Evolutionary conservation across 2,329 filamentous ascomycete species (phyloP).

Genomic region (Alternaria tenuissima): DNA sequence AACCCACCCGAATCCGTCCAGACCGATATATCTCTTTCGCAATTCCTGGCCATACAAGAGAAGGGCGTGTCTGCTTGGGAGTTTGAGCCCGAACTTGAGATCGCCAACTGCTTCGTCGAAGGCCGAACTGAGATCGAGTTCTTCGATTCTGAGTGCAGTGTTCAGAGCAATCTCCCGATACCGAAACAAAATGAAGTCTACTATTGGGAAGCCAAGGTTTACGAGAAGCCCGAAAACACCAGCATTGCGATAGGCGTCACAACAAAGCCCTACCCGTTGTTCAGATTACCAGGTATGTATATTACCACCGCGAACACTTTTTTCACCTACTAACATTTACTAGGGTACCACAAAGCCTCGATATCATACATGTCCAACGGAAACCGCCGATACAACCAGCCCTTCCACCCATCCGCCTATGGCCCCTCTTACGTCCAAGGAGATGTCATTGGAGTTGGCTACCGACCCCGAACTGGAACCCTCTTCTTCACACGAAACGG

Average conservation of each 20-base stretch:
- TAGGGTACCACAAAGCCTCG: conserved; percentile 91
- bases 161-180: conserved; percentile 94
- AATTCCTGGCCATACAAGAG: conserved; percentile 98
- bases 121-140: conserved; percentile 97
- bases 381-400: conserved; percentile 88
- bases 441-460: conserved; percentile 94
- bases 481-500: conserved; percentile 99
- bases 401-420: conserved; percentile 81
- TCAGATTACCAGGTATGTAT: conserved; percentile 83
- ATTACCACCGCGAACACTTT: not conserved
- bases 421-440: conserved; percentile 88
- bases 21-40: conserved; percentile 96
- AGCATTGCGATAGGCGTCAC: conserved; percentile 90
- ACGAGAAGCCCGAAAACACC: conserved; percentile 92
- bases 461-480: conserved; percentile 90
- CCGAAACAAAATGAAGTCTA: conserved; percentile 99
- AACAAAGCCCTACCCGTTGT: conserved; percentile 96
- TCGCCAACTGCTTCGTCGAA: conserved; percentile 98
- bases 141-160: conserved; percentile 96
- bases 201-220: conserved; percentile 99
- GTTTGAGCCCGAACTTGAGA: conserved; percentile 98
- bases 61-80: conserved; percentile 99
- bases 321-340: conserved; percentile 25
- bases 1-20: conserved; percentile 95
- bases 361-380: conserved; percentile 91